A percentile compares a stretch with the other conserved stretches of the same genome.
These are phyloP conservation scores for Auriculariales sp. DNA, from an alignment of 768 basidiomycete species.

Conservation along the genomic window DNA sequence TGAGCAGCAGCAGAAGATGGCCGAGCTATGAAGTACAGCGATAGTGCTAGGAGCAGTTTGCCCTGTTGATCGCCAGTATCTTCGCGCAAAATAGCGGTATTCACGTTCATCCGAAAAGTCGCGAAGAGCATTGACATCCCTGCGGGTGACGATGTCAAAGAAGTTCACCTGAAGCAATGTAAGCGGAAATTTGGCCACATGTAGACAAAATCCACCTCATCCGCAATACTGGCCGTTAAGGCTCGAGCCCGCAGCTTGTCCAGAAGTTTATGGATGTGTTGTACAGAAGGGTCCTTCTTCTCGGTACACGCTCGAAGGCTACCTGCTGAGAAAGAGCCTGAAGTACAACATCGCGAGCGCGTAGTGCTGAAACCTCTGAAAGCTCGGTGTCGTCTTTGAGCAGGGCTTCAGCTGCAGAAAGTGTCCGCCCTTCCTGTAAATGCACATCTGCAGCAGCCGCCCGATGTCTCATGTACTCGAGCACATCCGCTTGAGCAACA, in stretches of 20 bases:
- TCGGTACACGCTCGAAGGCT: slow-evolving; percentile 22
- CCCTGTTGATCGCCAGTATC: neutral
- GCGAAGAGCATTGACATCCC: neutral
- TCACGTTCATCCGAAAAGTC: neutral
- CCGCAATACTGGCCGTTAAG: neutral
- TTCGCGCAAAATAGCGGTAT: too few relatives aligned
- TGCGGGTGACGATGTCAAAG: slow-evolving; percentile 8
- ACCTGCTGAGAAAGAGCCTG: slow-evolving; percentile 30
- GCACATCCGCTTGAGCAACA: slow-evolving; percentile 28
- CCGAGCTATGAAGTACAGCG: neutral
- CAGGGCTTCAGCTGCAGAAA: slow-evolving; percentile 33
- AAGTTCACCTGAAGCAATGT: slow-evolving; percentile 6
- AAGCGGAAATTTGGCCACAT: slow-evolving; percentile 4
- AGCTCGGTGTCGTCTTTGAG: slow-evolving; percentile 18
- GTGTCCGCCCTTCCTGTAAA: slow-evolving; percentile 28
- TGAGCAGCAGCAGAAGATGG: neutral
- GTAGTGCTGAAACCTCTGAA: slow-evolving; percentile 17
- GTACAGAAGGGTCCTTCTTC: slow-evolving; percentile 1
- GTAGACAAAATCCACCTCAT: slow-evolving; percentile 4
- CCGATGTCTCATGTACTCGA: slow-evolving; percentile 26
- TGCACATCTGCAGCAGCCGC: slow-evolving; percentile 41
- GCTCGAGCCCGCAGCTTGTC: slow-evolving; percentile 6
- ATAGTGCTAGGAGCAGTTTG: neutral
- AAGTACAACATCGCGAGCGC: slow-evolving; percentile 26
- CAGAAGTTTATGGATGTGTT: slow-evolving; percentile 15